Percentiles rank a stretch among this genome's conserved stretches.
These are phyloP conservation scores for Chionographis japonica DNA, from an alignment of 106 monocot genomes.

Conservation along the genomic window DNA sequence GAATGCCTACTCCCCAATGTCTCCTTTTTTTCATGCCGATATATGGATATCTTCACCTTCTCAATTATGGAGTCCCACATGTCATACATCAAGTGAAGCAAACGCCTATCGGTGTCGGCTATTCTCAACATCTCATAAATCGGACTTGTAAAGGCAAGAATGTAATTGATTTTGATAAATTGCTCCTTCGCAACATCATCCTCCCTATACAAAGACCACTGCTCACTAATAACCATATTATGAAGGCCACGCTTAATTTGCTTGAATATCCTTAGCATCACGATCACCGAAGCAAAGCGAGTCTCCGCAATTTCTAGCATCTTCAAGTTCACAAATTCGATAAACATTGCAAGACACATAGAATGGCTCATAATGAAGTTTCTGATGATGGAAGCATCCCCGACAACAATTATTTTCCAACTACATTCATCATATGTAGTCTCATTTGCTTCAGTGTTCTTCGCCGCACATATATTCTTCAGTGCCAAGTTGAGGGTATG, in stretches of 20 bases:
- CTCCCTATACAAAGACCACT: not conserved
- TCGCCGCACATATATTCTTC: too few species aligned
- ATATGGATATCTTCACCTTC: not conserved
- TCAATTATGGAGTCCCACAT: slow-evolving; percentile 1
- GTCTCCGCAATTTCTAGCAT: not conserved
- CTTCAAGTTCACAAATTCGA: not conserved
- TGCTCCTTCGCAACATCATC: not conserved
- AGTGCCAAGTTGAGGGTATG: too few species aligned
- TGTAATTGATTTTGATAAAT: slow-evolving; percentile 1
- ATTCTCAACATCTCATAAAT: slow-evolving; percentile 13
- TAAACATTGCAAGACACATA: slow-evolving; percentile 6
- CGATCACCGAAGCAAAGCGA: not conserved
- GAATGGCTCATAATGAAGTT: slow-evolving; percentile 3
- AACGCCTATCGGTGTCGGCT: not conserved
- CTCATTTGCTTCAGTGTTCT: too few species aligned
- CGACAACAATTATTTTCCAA: slow-evolving; percentile 6
- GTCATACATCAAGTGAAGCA: not conserved
- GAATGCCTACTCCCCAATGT: not conserved
- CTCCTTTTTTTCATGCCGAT: not conserved
- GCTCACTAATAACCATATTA: not conserved
- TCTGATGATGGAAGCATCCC: not conserved
- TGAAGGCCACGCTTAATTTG: not conserved
- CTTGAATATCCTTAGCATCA: slow-evolving; percentile 4
- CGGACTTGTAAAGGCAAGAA: slow-evolving; percentile 2
- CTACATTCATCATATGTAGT: slow-evolving; percentile 8